These are phyloP conservation scores for Mycena epipterygia DNA, from an alignment of 768 basidiomycete species.

Conservation along the genomic window DNA sequence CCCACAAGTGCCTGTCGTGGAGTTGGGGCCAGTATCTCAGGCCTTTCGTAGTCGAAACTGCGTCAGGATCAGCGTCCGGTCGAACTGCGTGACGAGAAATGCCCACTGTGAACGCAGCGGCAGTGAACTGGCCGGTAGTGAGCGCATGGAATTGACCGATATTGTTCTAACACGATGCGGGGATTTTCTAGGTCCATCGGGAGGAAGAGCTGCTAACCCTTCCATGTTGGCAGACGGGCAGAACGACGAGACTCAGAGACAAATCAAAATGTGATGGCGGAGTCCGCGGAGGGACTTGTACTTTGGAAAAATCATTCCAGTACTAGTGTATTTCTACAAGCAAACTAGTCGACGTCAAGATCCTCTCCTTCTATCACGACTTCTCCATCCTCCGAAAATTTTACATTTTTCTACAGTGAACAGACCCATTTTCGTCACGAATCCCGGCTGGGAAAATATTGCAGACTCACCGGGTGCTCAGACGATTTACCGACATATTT, in stretches of 20 bases:
- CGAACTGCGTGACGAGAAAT: not conserved
- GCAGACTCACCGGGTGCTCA: constrained; percentile 52
- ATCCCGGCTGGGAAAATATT: not conserved
- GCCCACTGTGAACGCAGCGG: constrained; percentile 26
- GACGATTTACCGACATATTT: constrained; percentile 86
- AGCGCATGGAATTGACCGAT: constrained; percentile 43
- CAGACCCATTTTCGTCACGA: not conserved
- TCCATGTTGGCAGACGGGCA: constrained; percentile 45
- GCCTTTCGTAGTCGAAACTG: constrained; percentile 32
- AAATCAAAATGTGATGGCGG: constrained; percentile 1
- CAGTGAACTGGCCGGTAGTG: constrained; percentile 13
- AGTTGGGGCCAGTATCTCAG: constrained; percentile 35
- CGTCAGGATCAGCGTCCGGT: not conserved
- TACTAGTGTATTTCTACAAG: not conserved
- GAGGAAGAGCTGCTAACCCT: constrained; percentile 56
- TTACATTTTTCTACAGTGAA: constrained; percentile 73
- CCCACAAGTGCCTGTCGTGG: constrained; percentile 25
- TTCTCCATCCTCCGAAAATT: constrained; percentile 85
- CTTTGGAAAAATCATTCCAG: not conserved
- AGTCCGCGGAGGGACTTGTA: not conserved
- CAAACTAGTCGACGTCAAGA: constrained; percentile 46
- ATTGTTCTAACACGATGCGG: constrained; percentile 47
- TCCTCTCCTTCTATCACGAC: constrained; percentile 75
- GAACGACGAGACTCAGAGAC: not conserved
- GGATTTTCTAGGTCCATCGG: constrained; percentile 48